Base-by-base conservation (phyloP, 2,329 filamentous ascomycete species). In the Pseudovirgaria hyperparasitica region DNA sequence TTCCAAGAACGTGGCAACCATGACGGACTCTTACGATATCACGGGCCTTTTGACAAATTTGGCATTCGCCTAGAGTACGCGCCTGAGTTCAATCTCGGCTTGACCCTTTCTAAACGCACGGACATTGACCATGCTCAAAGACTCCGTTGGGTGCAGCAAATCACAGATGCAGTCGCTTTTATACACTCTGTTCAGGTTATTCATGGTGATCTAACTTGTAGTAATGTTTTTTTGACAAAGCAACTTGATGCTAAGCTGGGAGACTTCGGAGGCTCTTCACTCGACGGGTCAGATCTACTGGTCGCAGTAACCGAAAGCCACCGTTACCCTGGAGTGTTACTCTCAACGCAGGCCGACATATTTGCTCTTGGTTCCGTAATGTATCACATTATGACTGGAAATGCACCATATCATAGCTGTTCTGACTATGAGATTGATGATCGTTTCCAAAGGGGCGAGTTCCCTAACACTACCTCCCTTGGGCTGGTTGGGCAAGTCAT, bases 191-290 rank as follows among this genome's bases (percentile, higher is more conserved):
- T 13, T 16, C 23, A 28, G 15, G 25, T 33, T 33, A 30, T 33
- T 25, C 19, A 33, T 28, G 17, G 31, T 22, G 31, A 30, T 22
- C 12, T 33, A 13, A 30, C 27, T 23, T 18, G 19, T 16, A 13
- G 27, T 11, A 33, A 33, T 16, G 16, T 33, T 18, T 28, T 30
- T 19, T 31, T 30, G 18, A 29, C 22, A 11, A 4, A 31, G 16
- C 19, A 34, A 7, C 25, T 34, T 28, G 12, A 34, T 21, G 25
- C 22, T 21, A 34, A 31, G 32, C 25, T 34, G n/a, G 22, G 22
- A 28, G 32, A 34, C 22, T 34, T 34, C 14, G 22, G 22, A 12
- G 26, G 32, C 27, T 41, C 5, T 33, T 42, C 32, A 26, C 19
- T 31, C 9, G 25, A 34, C 16, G 18, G 28, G n/a, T 34, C 32